Evolutionary conservation across 495 filamentous ascomycete genomes (phyloP).

Genomic region (Aspergillus sclerotiicarbonarius): DNA sequence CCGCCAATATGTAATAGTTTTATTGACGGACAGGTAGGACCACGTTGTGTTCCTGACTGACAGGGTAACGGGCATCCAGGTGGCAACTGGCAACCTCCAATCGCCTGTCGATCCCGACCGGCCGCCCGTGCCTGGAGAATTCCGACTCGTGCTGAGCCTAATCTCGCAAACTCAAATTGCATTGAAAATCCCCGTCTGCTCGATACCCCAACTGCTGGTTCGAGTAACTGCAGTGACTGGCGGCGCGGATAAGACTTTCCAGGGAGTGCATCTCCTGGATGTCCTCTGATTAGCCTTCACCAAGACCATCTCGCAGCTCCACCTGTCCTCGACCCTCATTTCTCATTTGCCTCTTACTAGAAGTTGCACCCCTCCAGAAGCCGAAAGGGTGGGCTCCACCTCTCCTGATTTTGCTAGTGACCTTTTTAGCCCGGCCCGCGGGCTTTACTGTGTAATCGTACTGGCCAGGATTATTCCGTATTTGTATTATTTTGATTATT

Average conservation of each 20-base stretch:
- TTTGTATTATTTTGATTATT: neutral
- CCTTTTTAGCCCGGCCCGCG: neutral
- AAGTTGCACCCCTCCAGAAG: neutral
- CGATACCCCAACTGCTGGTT: no score
- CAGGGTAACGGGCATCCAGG: neutral
- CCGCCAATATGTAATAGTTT: no score
- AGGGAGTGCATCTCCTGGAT: neutral
- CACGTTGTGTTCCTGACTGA: neutral
- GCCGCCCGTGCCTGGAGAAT: neutral
- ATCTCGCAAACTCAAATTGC: no score
- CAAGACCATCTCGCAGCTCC: neutral
- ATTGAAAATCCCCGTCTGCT: no score
- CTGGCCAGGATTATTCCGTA: neutral
- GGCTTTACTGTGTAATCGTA: constrained; percentile 7
- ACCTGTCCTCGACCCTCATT: neutral
- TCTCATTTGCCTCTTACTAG: constrained; percentile 5
- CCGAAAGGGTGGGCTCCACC: constrained; percentile 1
- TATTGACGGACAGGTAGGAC: neutral
- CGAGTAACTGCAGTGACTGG: no score
- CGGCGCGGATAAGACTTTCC: neutral
- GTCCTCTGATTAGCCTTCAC: neutral
- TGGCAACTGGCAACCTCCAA: neutral
- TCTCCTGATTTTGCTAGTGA: constrained; percentile 10
- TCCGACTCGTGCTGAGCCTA: neutral
- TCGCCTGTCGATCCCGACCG: neutral